Percentiles rank a stretch among this genome's conserved stretches.
Evolutionary conservation across 1,284 basidiomycete genomes (phyloP).

Genomic region (Mycena citricolor): DNA sequence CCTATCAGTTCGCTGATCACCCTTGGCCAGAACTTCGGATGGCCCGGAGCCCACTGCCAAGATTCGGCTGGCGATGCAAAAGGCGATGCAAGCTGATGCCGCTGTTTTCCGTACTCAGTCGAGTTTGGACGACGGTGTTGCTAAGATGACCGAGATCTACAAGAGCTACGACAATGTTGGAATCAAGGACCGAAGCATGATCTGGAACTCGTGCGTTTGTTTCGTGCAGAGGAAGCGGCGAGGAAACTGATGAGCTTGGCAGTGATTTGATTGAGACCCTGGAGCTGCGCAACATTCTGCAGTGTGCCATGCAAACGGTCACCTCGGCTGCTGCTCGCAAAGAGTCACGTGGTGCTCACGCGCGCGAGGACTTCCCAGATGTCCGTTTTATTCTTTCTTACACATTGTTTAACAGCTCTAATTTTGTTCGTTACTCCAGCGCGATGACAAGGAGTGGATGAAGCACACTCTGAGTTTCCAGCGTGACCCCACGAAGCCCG

Average conservation of each 20-base stretch:
- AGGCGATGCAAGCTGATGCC: constrained; percentile 96
- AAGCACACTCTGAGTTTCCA: constrained; percentile 92
- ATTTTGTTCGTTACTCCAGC: constrained; percentile 40
- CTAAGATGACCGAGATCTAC: constrained; percentile 86
- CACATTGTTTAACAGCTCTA: no score
- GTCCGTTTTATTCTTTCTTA: constrained; percentile 41
- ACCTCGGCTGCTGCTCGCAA: constrained; percentile 93
- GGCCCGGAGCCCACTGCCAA: constrained; percentile 88
- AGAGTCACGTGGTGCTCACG: constrained; percentile 97
- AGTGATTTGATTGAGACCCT: constrained; percentile 96
- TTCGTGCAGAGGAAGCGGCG: not conserved
- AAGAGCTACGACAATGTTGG: constrained; percentile 88
- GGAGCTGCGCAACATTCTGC: constrained; percentile 94
- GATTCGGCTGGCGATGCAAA: constrained; percentile 95
- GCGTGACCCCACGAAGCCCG: constrained; percentile 67
- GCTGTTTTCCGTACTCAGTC: constrained; percentile 92
- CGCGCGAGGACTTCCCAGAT: constrained; percentile 93
- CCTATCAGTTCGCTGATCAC: no score
- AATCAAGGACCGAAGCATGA: constrained; percentile 97
- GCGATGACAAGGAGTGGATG: constrained; percentile 92
- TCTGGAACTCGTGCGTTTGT: constrained; percentile 88
- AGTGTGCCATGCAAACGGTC: constrained; percentile 95
- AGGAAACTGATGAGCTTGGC: constrained; percentile 19
- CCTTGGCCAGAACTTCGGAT: constrained; percentile 57
- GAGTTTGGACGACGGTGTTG: constrained; percentile 89